Conservation (phyloP, 805 yeast genomes). For the Teunomyces aglyptinius region DNA sequence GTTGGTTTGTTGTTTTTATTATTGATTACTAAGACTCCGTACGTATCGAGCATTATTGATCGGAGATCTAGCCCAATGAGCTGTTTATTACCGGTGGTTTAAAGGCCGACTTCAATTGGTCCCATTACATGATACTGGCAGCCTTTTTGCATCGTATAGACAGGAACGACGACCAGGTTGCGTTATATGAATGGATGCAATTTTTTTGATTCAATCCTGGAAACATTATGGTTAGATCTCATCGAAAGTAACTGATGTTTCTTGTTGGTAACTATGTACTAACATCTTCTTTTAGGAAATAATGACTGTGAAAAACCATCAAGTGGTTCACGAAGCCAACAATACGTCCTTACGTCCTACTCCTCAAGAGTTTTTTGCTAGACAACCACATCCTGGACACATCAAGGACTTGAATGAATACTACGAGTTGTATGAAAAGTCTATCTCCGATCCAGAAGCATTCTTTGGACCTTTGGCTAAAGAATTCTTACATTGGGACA, state of each 20-base stretch:
- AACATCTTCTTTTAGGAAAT: conserved; percentile 10
- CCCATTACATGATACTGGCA: not conserved
- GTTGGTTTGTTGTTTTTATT: conserved; percentile 3
- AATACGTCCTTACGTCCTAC: conserved; percentile 47
- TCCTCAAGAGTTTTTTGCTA: conserved; percentile 53
- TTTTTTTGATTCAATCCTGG: not conserved
- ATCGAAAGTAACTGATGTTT: not conserved
- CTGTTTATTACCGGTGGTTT: not conserved
- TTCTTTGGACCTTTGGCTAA: conserved; percentile 80
- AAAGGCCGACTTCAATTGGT: not conserved
- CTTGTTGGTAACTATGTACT: not conserved
- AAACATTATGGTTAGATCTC: not conserved
- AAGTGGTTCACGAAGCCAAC: conserved; percentile 64
- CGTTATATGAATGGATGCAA: not conserved
- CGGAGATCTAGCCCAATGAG: not conserved
- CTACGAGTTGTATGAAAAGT: conserved; percentile 64
- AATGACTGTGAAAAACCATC: conserved; percentile 32
- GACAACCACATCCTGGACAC: conserved; percentile 62
- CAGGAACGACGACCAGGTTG: not conserved
- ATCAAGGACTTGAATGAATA: conserved; percentile 66
- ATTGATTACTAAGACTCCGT: conserved; percentile 2
- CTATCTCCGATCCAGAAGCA: conserved; percentile 72
- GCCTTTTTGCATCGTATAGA: not conserved
- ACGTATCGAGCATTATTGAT: not conserved
- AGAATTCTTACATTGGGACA: conserved; percentile 75